phyloP scores from a whole-genome alignment of 441 rosid species.

The Bocquillonia castaneifolia region DNA sequence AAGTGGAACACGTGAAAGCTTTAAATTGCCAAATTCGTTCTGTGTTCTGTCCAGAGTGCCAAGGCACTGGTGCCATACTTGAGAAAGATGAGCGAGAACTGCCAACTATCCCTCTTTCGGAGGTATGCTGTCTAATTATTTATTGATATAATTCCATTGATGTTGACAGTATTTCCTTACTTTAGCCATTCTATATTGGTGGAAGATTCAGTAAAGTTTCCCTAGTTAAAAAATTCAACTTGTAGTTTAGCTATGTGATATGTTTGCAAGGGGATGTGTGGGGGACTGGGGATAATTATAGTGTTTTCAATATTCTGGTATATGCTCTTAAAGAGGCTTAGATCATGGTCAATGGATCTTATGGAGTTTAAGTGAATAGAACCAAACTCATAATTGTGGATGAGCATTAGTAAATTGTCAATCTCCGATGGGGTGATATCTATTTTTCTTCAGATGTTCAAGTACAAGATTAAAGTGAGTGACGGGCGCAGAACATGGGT shows the following conservation, averaged over 20 bases:
- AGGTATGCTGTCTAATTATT: constrained; percentile 45
- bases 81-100: constrained; percentile 60
- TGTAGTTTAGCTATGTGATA: background rate
- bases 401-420: background rate
- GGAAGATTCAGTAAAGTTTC: background rate
- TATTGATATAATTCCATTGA: background rate
- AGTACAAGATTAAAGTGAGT: constrained; percentile 64
- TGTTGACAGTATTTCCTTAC: background rate
- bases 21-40: constrained; percentile 43
- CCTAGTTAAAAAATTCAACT: background rate
- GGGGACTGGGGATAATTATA: background rate
- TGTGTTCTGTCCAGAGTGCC: constrained; percentile 89
- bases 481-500: constrained; percentile 85
- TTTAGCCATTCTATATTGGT: background rate
- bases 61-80: constrained; percentile 64
- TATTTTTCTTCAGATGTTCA: constrained; percentile 54
- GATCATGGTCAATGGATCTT: background rate
- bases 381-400: too few species aligned
- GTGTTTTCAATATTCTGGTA: background rate
- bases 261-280: background rate
- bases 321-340: background rate
- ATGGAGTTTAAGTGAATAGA: background rate
- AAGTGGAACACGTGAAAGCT: constrained; percentile 26
- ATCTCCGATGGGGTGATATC: background rate
- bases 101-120: constrained; percentile 61